Base-by-base conservation (phyloP, 2,329 filamentous ascomycete genomes). In the Neofusicoccum umdonicola region DNA sequence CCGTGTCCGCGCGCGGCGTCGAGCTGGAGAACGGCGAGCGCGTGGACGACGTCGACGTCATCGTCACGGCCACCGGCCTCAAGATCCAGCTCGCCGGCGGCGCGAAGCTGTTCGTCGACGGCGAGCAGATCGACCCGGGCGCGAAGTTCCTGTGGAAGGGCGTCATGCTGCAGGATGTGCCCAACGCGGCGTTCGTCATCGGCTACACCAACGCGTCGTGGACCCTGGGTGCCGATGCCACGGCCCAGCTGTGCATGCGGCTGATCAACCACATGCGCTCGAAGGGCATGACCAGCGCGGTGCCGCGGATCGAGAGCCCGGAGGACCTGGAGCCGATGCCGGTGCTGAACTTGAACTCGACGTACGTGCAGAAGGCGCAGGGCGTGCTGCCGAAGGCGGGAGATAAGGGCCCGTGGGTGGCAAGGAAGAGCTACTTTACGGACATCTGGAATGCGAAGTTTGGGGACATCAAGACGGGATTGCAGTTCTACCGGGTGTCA, bases 31-130 rank as follows among this genome's bases (percentile, higher is more conserved):
- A 77, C 1, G 82, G 81, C 34, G 70, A 77, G 52, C 77, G 76
- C 66, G 71, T 90, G 0, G 41, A 47, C 48, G 72, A 82, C 12
- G 82, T 87, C 0, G 88, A 90, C 68, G 81, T 86, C 64, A 88
- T 90, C 67, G 78, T 90, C 62, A 88, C 87, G 0, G 88, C 88
- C 0, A 90, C 88, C 0, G 88, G 88, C 0, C 79, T 89, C 1
- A 82, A 82, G 61, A 73, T 90, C 48, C 73, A 79, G 9, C 78
- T 90, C 42, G 84, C 82, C 0, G 87, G 87, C 27, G 79, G 80
- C 19, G 81, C 85, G 37, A 71, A 77, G 1, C 68, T 89, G 12
- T 70, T 71, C 1, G 75, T 89, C 6, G 83, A 88, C 66, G 83
- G 82, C 5, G 67, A 77, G 17, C 71, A 73, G 0, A 67, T 86